Evolutionary conservation across 768 basidiomycete genomes (phyloP).

Genomic region (Porphyrellus cyaneotinctus): DNA sequence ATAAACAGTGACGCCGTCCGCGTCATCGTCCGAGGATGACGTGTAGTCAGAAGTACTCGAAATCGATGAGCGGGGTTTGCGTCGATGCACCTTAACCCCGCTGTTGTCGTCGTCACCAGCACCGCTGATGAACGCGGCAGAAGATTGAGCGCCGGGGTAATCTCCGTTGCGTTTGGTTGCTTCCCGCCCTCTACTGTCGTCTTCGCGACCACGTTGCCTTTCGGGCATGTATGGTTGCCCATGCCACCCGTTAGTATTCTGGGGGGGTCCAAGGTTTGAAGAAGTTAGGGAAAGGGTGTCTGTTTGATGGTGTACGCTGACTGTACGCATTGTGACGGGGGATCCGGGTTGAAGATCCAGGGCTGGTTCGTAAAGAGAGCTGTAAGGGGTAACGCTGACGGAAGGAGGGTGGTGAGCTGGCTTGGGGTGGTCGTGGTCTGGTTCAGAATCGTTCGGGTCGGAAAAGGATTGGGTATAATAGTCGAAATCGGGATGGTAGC

Average conservation of each 20-base stretch:
- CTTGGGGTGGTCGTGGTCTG: conserved; percentile 14
- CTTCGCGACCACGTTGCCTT: conserved; percentile 15
- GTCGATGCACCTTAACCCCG: conserved; percentile 34
- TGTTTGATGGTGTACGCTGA: not conserved
- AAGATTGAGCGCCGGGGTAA: conserved; percentile 17
- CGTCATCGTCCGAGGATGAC: conserved; percentile 43
- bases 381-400: conserved; percentile 15
- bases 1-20: conserved; percentile 40
- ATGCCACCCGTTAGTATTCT: conserved; percentile 19
- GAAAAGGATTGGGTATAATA: conserved; percentile 33
- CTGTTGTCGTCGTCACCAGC: conserved; percentile 38
- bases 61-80: conserved; percentile 27
- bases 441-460: conserved; percentile 30
- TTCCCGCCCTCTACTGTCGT: conserved; percentile 7
- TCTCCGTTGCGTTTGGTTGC: conserved; percentile 10
- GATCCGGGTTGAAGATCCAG: conserved; percentile 41
- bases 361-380: conserved; percentile 20
- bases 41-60: conserved; percentile 34
- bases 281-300: not conserved
- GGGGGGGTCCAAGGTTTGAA: conserved; percentile 8
- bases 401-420: conserved; percentile 6
- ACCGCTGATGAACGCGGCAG: conserved; percentile 26
- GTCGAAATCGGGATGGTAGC: conserved; percentile 36
- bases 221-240: conserved; percentile 13
- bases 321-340: conserved; percentile 34